phyloP scores from a whole-genome alignment of 495 filamentous ascomycete species.

The Parmelia sp. region DNA sequence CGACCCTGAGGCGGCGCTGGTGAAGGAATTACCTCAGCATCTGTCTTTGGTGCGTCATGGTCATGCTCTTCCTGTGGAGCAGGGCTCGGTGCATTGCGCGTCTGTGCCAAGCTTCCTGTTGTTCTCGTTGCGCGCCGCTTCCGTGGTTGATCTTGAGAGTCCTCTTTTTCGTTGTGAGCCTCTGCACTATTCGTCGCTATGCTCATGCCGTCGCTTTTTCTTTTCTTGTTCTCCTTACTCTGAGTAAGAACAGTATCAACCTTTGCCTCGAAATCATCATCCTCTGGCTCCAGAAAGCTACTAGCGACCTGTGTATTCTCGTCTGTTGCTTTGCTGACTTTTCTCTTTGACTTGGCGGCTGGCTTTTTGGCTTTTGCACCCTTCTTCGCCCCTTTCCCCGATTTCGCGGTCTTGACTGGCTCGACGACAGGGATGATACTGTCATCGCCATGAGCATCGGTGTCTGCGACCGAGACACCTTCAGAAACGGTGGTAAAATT shows the following conservation, averaged over 20 bases:
- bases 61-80: conserved; percentile 25
- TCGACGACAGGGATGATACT: conserved; percentile 56
- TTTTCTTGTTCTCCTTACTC: conserved; percentile 53
- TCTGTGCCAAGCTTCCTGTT: conserved; percentile 38
- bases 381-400: conserved; percentile 48
- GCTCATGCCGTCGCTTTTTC: conserved; percentile 55
- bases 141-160: conserved; percentile 42
- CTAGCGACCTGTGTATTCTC: conserved; percentile 49
- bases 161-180: conserved; percentile 25
- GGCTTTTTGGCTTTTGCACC: conserved; percentile 47
- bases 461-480: conserved; percentile 41
- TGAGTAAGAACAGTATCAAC: conserved; percentile 40
- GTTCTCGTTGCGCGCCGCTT: conserved; percentile 61
- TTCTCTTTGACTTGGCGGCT: conserved; percentile 37
- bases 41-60: conserved; percentile 25
- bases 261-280: conserved; percentile 38
- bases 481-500: conserved; percentile 48
- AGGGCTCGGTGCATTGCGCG: conserved; percentile 23
- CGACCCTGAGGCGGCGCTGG: conserved; percentile 23
- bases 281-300: conserved; percentile 34
- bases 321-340: conserved; percentile 47
- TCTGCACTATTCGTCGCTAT: conserved; percentile 24
- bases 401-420: conserved; percentile 40
- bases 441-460: conserved; percentile 57
- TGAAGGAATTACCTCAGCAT: conserved; percentile 18